Base-by-base conservation (phyloP, 257 asterid genomes). In the Hygrophila difformis region DNA sequence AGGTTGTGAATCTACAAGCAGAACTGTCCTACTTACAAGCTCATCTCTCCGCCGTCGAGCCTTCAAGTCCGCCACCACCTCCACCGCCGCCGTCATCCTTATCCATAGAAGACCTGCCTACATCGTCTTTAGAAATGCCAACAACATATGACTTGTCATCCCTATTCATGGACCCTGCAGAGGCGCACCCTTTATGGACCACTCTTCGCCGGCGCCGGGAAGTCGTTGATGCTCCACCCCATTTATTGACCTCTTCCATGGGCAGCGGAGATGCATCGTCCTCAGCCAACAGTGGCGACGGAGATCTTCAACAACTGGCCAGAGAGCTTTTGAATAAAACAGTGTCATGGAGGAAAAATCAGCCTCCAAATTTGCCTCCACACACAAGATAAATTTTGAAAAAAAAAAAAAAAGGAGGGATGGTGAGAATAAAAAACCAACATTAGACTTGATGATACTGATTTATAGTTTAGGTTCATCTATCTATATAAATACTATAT, bases 291-390 rank as follows among this genome's bases (percentile, higher is more conserved):
- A 57, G 49, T 0, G 68, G 53, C 19, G 65, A 67, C 49, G 81
- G 81, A 5, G 97, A 87, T 58, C 94, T 87, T 43, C 95, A 87
- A 37, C 92, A 83, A 51, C 65, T 87, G 66, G 96, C 91, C 1
- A 73, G 80, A 15, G 89, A 82, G 65, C 88, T 85, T 42, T 65
- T 82, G 38, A 78, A 64, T 53, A 68, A 87, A 45, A 38, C 76
- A 11, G 55, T 72, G 57, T 59, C 78, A 23, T 81, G 91, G 80
- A 67, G 72, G n/a, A n/a, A n/a, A 24, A 70, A 69, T 18, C 39
- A 26, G 49, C 14, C 53, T 8, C 12, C 72, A 29, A 46, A 65
- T 53, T 51, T 68, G 61, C 74, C 72, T 15, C 29, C 29, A 24
- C 29, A 24, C 29, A 2, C 29, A 2, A 24, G 29, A 24, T 24